Evolutionary conservation across 768 basidiomycete species (phyloP).

Genomic region (Trametes cinnabarina): DNA sequence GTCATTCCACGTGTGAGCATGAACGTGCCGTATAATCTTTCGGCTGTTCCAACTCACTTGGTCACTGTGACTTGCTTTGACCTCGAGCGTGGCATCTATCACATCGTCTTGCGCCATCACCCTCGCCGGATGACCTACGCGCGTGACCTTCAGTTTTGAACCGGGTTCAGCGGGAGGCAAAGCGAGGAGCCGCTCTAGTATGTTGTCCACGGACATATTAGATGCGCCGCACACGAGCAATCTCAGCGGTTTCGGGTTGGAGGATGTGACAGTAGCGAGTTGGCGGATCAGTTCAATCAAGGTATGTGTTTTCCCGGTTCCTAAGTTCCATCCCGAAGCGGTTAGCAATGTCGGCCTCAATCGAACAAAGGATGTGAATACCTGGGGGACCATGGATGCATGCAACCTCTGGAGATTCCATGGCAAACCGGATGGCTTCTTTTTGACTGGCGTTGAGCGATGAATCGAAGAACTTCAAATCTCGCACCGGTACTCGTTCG

Average conservation of each 20-base stretch:
- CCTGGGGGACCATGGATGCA: conserved; percentile 99
- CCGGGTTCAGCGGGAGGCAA: conserved; percentile 52
- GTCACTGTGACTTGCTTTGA: conserved; percentile 70
- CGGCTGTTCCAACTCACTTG: conserved; percentile 42
- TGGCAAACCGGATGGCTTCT: conserved; percentile 77
- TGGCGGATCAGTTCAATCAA: conserved; percentile 93
- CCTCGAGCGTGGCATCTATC: conserved; percentile 67
- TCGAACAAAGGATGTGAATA: too few species aligned
- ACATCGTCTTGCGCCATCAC: conserved; percentile 73
- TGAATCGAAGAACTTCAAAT: conserved; percentile 68
- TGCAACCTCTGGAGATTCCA: conserved; percentile 78
- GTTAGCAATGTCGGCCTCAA: too few species aligned
- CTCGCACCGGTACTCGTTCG: conserved; percentile 32
- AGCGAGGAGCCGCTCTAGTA: conserved; percentile 78
- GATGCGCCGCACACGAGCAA: conserved; percentile 91
- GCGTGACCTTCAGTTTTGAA: conserved; percentile 61
- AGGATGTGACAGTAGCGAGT: conserved; percentile 48
- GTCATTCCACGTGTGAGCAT: not conserved
- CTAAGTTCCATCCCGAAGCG: conserved; percentile 30
- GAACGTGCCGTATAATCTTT: not conserved
- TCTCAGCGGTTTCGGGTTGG: conserved; percentile 52
- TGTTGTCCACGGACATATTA: conserved; percentile 94
- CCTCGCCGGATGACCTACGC: conserved; percentile 95
- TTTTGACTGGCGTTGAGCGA: conserved; percentile 83
- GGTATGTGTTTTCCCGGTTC: conserved; percentile 95